These are phyloP conservation scores for Calonectria multiphialidica DNA, from an alignment of 2,329 filamentous ascomycete species.

Conservation along the genomic window DNA sequence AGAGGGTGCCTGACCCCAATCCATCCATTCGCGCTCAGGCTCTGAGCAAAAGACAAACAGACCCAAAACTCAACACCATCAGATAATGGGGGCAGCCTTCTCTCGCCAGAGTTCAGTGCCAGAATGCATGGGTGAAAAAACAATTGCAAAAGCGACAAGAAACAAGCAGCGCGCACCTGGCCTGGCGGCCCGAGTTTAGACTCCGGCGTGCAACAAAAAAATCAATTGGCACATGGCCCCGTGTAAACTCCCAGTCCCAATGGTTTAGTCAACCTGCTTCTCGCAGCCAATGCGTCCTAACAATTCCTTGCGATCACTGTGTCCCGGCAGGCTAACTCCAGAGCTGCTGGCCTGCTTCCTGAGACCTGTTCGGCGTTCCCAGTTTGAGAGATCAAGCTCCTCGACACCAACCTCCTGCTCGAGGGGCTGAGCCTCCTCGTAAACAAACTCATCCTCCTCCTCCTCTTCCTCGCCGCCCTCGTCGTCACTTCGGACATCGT, in stretches of 20 bases:
- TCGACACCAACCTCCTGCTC: constrained; percentile 85
- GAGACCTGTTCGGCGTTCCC: constrained; percentile 68
- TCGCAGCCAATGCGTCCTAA: constrained; percentile 87
- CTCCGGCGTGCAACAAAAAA: constrained; percentile 23
- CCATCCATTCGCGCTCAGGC: constrained; percentile 8
- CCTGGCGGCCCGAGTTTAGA: constrained; percentile 22
- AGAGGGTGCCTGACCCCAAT: constrained; percentile 24
- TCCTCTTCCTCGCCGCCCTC: constrained; percentile 74
- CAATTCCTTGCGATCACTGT: constrained; percentile 84
- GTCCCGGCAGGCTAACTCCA: constrained; percentile 75
- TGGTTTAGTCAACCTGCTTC: constrained; percentile 70
- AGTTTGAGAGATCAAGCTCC: constrained; percentile 74
- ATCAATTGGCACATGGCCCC: constrained; percentile 24
- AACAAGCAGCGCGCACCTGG: constrained; percentile 20
- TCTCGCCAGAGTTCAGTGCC: neutral
- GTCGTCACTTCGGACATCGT: constrained; percentile 88
- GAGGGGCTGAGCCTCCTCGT: constrained; percentile 67
- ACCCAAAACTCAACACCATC: constrained; percentile 5
- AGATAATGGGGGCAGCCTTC: neutral
- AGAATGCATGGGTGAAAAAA: neutral
- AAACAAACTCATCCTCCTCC: constrained; percentile 65
- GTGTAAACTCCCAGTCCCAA: constrained; percentile 34
- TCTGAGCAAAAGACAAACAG: constrained; percentile 13
- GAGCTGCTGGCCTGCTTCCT: constrained; percentile 66
- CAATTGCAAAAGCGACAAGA: neutral